Conservation (phyloP, 257 asterid species). For the Nicotiana attenuata region DNA sequence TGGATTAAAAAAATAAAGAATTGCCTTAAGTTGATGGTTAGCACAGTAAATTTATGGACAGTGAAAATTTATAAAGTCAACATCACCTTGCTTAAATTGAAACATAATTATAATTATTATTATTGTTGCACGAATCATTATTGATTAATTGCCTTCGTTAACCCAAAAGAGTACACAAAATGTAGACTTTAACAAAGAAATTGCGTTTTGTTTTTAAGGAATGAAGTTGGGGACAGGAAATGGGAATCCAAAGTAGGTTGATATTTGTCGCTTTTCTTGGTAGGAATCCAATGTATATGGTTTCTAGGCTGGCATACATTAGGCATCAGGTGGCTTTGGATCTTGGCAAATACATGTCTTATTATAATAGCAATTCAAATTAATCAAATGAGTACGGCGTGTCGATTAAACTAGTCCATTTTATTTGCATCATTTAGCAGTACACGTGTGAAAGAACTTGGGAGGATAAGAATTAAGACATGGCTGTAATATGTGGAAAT, state of each 20-base stretch:
- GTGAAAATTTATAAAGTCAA: too few species aligned
- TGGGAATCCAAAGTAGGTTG: constrained; percentile 1
- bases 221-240: background rate
- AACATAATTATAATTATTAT: background rate
- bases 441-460: background rate
- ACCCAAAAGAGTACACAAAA: background rate
- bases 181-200: background rate
- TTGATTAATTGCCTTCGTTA: background rate
- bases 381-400: background rate
- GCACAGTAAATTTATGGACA: too few species aligned
- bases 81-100: too few species aligned
- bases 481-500: background rate
- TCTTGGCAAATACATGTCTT: constrained; percentile 16
- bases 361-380: background rate
- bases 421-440: background rate
- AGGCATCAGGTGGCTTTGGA: constrained; percentile 34
- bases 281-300: constrained; percentile 25
- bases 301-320: constrained; percentile 25
- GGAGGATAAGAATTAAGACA: background rate
- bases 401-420: background rate
- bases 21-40: too few species aligned
- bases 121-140: too few species aligned
- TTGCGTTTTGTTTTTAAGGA: background rate
- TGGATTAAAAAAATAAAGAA: too few species aligned
- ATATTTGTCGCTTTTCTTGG: background rate